phyloP scores from a whole-genome alignment of 306 rosid species.

The Luffa aegyptiaca region DNA sequence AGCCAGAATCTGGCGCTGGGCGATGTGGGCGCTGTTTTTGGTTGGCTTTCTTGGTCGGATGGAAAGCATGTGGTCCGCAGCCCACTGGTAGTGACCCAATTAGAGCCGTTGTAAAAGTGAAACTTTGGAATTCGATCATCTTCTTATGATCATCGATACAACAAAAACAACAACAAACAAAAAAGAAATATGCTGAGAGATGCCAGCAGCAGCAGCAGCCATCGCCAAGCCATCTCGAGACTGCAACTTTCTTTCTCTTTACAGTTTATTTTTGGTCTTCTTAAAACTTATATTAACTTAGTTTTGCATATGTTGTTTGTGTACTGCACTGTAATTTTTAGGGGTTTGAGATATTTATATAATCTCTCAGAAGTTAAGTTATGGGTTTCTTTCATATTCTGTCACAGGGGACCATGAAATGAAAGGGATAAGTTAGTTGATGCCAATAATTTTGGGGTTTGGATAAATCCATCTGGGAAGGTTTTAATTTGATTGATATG shows the following conservation, averaged over 20 bases:
- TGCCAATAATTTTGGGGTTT: background rate
- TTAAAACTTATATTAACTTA: background rate
- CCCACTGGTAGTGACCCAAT: conserved; percentile 65
- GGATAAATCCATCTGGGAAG: background rate
- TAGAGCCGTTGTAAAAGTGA: conserved; percentile 42
- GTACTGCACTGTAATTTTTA: background rate
- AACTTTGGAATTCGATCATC: background rate
- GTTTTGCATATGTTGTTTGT: background rate
- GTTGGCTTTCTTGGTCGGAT: conserved; percentile 69
- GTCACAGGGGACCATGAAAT: background rate
- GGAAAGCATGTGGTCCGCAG: conserved; percentile 83
- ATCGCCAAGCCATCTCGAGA: no score
- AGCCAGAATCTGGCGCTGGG: conserved; percentile 35
- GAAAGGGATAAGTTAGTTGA: background rate
- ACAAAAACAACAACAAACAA: background rate
- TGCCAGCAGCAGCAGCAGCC: no score
- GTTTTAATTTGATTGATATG: background rate
- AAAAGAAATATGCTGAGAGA: background rate
- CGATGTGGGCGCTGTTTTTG: conserved; percentile 64
- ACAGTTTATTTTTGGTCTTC: background rate
- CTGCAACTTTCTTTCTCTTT: background rate
- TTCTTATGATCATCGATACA: background rate
- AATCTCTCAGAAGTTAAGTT: background rate
- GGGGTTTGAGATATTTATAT: background rate
- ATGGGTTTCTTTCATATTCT: background rate